Evolutionary conservation across 768 basidiomycete genomes (phyloP), one percentile per base, ranked within the genome.

Genomic region (Leccinellum rugosiceps): DNA sequence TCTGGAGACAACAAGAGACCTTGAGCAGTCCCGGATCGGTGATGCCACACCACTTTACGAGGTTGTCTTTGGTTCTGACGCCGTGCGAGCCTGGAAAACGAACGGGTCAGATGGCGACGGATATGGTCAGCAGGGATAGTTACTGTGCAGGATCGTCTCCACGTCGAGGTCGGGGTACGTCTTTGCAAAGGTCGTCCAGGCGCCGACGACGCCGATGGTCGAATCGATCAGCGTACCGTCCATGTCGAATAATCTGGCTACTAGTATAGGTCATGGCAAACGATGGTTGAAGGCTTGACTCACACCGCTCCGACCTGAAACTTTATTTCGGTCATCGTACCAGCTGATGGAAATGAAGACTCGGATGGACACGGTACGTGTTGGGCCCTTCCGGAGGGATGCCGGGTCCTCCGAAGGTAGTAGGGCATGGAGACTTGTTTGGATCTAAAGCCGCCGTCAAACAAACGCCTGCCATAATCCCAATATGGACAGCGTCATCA

Each of bases 151-250:
- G 58, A 85, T 88, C 55, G 79, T 68, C 28, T 80, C 64, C 17
- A 88, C 77, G 67, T 89, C 81, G 58, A 90, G 81, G 31, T 68
- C 70, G 4, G 86, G 84, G 69, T 94, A 94, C 56, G 81, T 79
- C 66, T 83, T 68, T 50, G 80, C 80, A 72, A 93, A 94, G n/a
- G 77, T 73, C 53, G 86, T 76, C 94, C 94, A 95, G 34, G 92
- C 91, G 26, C 87, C 90, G 26, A 83, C 75, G 31, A 95, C 91
- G 44, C 90, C 92, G 30, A 84, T 82, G 10, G 89, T 93, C 19
- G 90, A 93, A 68, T 94, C 89, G 61, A 90, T 79, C 51, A 90
- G 77, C 32, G 89, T 93, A 55, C 88, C 88, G 68, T 91, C 89
- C 89, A 90, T 91, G 69, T 91, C 88, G 65, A 90, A 90, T 14